Conservation (phyloP, 805 yeast genomes). For the Metschnikowia anglica region DNA sequence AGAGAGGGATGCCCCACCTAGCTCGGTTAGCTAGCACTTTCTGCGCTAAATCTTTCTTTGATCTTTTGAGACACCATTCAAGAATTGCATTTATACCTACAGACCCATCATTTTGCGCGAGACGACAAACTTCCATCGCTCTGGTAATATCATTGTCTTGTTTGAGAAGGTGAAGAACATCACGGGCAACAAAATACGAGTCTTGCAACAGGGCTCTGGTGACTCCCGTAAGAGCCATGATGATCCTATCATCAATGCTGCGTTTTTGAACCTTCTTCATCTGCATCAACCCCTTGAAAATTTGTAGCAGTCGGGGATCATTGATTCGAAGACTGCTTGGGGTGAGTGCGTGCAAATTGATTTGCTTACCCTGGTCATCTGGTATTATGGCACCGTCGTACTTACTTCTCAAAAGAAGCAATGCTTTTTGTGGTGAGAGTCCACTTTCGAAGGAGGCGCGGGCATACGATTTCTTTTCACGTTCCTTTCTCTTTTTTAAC, state of each 20-base stretch:
- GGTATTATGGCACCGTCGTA: constrained; percentile 30
- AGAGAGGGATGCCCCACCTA: constrained; percentile 58
- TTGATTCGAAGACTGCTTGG: constrained; percentile 26
- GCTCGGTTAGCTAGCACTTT: constrained; percentile 54
- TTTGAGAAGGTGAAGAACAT: constrained; percentile 51
- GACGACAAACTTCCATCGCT: constrained; percentile 50
- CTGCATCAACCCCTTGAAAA: constrained; percentile 33
- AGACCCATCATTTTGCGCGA: constrained; percentile 49
- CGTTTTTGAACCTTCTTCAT: constrained; percentile 24
- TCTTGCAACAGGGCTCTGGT: constrained; percentile 58
- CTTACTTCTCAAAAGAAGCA: constrained; percentile 30
- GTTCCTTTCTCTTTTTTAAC: constrained; percentile 10
- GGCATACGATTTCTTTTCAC: constrained; percentile 8
- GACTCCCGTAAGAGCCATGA: constrained; percentile 58
- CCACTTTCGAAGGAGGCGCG: constrained; percentile 2
- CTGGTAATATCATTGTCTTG: constrained; percentile 48
- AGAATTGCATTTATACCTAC: constrained; percentile 66
- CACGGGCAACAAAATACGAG: constrained; percentile 53
- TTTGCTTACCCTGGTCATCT: constrained; percentile 24
- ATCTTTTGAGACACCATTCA: constrained; percentile 45
- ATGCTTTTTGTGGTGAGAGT: constrained; percentile 23
- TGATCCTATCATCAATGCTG: constrained; percentile 44
- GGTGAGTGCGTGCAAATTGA: constrained; percentile 25
- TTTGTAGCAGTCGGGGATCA: constrained; percentile 22
- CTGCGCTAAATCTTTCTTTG: constrained; percentile 48